Evolutionary conservation across 176 grass and related monocot genomes (phyloP).

Genomic region (Pontederia paniculata): DNA sequence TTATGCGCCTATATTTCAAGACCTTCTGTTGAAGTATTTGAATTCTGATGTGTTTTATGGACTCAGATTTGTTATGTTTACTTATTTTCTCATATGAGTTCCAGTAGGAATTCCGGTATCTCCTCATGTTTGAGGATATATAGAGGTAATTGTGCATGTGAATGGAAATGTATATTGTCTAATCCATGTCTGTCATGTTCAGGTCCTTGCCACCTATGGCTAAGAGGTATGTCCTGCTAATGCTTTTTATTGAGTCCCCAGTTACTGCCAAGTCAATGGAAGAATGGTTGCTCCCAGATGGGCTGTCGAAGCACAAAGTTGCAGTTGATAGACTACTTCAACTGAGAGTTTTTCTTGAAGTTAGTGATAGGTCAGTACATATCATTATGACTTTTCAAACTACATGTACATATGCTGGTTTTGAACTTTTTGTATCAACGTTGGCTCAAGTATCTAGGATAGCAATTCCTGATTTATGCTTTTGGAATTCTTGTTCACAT

Average conservation of each 20-base stretch:
- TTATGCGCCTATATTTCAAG: too few relatives aligned
- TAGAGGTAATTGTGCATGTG: background rate
- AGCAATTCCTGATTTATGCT: too few relatives aligned
- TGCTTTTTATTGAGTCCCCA: constrained; percentile 46
- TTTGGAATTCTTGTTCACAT: too few relatives aligned
- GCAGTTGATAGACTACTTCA: constrained; percentile 55
- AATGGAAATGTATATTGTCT: background rate
- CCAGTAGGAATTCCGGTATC: too few relatives aligned
- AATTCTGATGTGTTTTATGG: too few relatives aligned
- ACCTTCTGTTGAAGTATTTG: too few relatives aligned
- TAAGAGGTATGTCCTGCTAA: constrained; percentile 81
- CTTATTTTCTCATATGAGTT: too few relatives aligned
- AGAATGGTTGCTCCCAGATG: constrained; percentile 52
- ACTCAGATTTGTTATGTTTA: too few relatives aligned
- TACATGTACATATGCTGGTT: too few relatives aligned
- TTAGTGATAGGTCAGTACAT: constrained; percentile 38
- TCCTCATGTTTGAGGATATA: background rate
- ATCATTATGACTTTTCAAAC: background rate
- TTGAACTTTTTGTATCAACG: too few relatives aligned
- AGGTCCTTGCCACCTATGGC: constrained; percentile 75
- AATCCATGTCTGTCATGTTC: background rate
- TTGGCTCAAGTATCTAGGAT: too few relatives aligned
- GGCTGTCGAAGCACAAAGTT: too few relatives aligned
- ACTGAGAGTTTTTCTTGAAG: constrained; percentile 70
- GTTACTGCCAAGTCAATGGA: constrained; percentile 44